These are phyloP conservation scores for Fusarium torreyae DNA, from an alignment of 2,329 filamentous ascomycete genomes.

Conservation along the genomic window DNA sequence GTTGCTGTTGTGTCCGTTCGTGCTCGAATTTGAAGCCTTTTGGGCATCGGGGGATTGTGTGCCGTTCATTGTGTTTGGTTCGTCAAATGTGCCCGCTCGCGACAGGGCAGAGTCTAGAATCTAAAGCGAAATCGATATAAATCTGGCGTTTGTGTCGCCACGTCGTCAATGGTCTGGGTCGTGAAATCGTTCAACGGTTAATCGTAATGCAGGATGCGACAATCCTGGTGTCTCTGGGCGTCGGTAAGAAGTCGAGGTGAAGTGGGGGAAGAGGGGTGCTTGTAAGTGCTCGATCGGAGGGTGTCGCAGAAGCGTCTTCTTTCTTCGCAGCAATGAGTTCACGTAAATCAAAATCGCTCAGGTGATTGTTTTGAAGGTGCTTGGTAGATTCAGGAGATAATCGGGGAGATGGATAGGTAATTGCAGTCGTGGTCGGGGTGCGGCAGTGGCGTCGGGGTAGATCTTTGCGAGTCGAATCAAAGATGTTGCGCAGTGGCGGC, in stretches of 20 bases:
- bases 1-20: slow-evolving; percentile 51
- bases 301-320: slow-evolving; percentile 12
- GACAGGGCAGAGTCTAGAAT: slow-evolving; percentile 8
- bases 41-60: slow-evolving; percentile 53
- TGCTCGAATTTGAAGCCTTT: slow-evolving; percentile 48
- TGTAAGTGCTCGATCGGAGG: slow-evolving; percentile 43
- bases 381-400: slow-evolving; percentile 4
- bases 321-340: slow-evolving; percentile 7
- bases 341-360: slow-evolving; percentile 14
- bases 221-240: slow-evolving; percentile 22
- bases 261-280: slow-evolving; percentile 43
- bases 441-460: slow-evolving; percentile 36
- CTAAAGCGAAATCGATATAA: neutral
- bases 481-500: slow-evolving; percentile 44
- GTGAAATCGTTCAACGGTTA: slow-evolving; percentile 24
- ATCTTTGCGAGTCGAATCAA: slow-evolving; percentile 44
- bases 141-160: slow-evolving; percentile 15
- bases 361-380: slow-evolving; percentile 3
- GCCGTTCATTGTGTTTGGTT: slow-evolving; percentile 45
- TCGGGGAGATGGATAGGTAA: slow-evolving; percentile 18
- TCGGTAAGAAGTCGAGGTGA: slow-evolving; percentile 29
- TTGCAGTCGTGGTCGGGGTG: slow-evolving; percentile 30
- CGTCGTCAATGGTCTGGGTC: slow-evolving; percentile 31
- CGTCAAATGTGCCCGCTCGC: slow-evolving; percentile 25
- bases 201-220: slow-evolving; percentile 32